Conservation (phyloP, 441 rosid species). For the Manihot esculenta region DNA sequence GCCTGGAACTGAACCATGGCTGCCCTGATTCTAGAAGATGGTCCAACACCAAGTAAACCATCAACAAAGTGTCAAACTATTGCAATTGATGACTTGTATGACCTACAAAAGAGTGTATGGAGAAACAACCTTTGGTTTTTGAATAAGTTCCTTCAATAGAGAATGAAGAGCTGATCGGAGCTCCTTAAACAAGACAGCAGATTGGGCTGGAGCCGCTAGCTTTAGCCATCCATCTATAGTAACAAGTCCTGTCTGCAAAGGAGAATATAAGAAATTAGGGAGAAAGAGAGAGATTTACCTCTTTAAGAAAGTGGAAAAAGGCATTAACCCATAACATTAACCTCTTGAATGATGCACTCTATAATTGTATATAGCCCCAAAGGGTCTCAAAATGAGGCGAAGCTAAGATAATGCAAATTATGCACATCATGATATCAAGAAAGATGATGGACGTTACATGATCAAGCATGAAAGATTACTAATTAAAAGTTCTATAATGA, state of each 20-base stretch:
- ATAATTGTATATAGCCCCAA: neutral
- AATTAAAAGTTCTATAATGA: neutral
- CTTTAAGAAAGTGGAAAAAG: neutral
- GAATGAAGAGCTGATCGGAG: slow-evolving; percentile 76
- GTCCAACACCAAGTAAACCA: slow-evolving; percentile 4
- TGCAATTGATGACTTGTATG: neutral
- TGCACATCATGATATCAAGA: neutral
- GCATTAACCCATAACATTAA: neutral
- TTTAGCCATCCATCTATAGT: slow-evolving; percentile 84
- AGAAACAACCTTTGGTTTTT: slow-evolving; percentile 77
- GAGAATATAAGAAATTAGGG: neutral
- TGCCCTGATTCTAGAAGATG: neutral
- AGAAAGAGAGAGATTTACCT: too few species aligned
- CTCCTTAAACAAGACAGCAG: slow-evolving; percentile 87
- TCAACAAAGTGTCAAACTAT: neutral
- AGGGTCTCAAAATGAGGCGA: neutral
- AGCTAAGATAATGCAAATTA: neutral
- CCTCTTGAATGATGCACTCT: neutral
- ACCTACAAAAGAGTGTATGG: neutral
- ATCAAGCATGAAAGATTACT: neutral
- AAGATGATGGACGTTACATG: neutral
- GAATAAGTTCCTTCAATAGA: slow-evolving; percentile 60
- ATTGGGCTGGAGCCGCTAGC: slow-evolving; percentile 87
- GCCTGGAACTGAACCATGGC: too few species aligned
- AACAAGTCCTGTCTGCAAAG: slow-evolving; percentile 63